Conservation (phyloP, 352 stramenopile species). For the Phytophthora sansomeana region DNA sequence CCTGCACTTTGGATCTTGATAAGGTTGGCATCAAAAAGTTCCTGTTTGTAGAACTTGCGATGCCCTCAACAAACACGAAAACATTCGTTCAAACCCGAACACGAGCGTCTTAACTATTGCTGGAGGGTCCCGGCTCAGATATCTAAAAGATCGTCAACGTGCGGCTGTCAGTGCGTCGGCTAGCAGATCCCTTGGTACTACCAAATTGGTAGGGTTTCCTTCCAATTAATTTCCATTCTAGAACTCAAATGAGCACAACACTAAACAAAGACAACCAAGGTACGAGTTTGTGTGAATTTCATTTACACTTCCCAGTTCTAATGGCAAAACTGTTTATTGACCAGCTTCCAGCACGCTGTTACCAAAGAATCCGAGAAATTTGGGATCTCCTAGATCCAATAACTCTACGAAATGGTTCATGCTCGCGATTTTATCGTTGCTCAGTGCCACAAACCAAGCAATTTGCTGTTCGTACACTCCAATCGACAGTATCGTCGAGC, state of each 20-base stretch:
- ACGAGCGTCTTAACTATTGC: too few species aligned
- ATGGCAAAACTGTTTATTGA: too few species aligned
- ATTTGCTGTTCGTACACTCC: conserved; percentile 82
- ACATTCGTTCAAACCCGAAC: too few species aligned
- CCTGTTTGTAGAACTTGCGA: too few species aligned
- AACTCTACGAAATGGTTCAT: conserved; percentile 65
- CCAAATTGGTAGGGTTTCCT: not conserved
- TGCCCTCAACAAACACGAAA: too few species aligned
- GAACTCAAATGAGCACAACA: not conserved
- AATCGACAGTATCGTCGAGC: conserved; percentile 62
- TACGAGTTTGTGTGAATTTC: too few species aligned
- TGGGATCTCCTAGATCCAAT: not conserved
- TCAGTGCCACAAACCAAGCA: conserved; percentile 47
- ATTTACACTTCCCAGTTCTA: too few species aligned
- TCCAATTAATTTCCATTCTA: not conserved
- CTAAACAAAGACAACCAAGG: not conserved
- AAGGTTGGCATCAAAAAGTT: not conserved
- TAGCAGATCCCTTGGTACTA: not conserved
- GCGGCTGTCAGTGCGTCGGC: not conserved
- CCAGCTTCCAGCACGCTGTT: too few species aligned
- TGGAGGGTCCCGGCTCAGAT: too few species aligned
- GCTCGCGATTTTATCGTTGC: conserved; percentile 63
- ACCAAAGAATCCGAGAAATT: not conserved
- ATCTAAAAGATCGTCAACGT: not conserved
- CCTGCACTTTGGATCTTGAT: too few species aligned